Base-by-base conservation (phyloP, 2,329 filamentous ascomycete genomes). In the Teratosphaeria pseudoeucalypti region DNA sequence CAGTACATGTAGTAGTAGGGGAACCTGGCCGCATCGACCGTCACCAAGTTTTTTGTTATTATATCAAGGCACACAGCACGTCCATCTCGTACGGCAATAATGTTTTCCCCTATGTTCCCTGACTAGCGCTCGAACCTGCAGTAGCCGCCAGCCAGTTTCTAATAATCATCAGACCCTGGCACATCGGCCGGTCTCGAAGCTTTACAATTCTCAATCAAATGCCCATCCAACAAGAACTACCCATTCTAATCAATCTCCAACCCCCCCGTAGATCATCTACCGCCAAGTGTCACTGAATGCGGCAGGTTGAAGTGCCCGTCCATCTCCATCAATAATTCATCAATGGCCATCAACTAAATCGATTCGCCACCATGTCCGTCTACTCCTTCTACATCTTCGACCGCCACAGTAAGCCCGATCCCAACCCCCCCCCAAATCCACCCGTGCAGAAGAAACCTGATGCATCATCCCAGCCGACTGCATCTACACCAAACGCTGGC, bases 361-460 rank as follows among this genome's bases (percentile, higher is more conserved):
- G 5, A 47, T 16, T 57, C 29, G 29, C 29, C 34, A 58, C 58
- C 26, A 97, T 99, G 94, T 86, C 88, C 62, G 89, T 97, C 75
- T 97, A 95, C 78, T 92, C 91, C 61, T 96, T 99, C 78, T 96
- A 96, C 81, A 96, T 99, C 73, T 99, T 99, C 74, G 94, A 99
- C 78, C 88, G 94, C 66, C 94, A 99, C 77, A 96, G 94, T 96
- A 82, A 72, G 83, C 71, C 11, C 3, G 7, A n/a, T n/a, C n/a
- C 39, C 52, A 52, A 3, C 54, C 39, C 23, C 34, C 54, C 39
- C 23, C 34, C 6, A 6, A 34, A 12, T 12, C 23, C 23, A n/a
- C 52, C 4, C 19, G 9, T 9, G 12, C 19, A 26, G 5, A 6
- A 23, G 2, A 16, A 19, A 5, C 57, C 60, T 59, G 5, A 61